phyloP scores from a whole-genome alignment of 306 rosid genomes.

The Casuarina cunninghamiana region DNA sequence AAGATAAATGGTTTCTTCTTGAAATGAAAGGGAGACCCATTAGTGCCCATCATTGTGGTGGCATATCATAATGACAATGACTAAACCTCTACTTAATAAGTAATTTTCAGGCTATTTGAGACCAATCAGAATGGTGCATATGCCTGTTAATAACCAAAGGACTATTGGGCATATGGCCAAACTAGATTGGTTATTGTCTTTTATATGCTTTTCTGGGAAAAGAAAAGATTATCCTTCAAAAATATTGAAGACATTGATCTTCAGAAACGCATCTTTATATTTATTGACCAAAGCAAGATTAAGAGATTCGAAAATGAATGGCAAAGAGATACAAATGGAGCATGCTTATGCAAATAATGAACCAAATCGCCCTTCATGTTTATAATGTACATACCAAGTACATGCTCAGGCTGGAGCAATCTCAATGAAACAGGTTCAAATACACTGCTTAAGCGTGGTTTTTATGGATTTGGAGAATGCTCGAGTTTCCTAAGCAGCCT shows the following conservation, averaged over 20 bases:
- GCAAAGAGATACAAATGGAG: neutral
- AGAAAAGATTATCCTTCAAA: neutral
- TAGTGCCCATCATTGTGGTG: neutral
- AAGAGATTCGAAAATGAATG: neutral
- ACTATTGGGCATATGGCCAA: neutral
- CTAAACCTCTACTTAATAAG: neutral
- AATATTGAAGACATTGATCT: neutral
- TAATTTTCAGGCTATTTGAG: neutral
- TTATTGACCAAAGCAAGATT: neutral
- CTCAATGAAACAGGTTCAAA: neutral
- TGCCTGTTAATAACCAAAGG: neutral
- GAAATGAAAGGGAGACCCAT: neutral
- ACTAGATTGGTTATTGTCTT: neutral
- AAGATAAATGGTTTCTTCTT: too few relatives aligned
- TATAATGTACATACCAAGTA: neutral
- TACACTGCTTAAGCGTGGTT: neutral
- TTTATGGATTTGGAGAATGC: neutral
- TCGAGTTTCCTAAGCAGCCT: neutral
- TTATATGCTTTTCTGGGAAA: neutral
- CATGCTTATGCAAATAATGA: neutral
- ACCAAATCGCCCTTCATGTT: neutral
- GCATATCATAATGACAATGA: neutral
- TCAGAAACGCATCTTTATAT: neutral
- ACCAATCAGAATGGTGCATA: too few relatives aligned
- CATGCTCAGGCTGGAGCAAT: neutral